Evolutionary conservation across 176 grass and related monocot genomes (phyloP), one percentile per base, ranked within the genome.

Genomic region (Oryza brachyantha): DNA sequence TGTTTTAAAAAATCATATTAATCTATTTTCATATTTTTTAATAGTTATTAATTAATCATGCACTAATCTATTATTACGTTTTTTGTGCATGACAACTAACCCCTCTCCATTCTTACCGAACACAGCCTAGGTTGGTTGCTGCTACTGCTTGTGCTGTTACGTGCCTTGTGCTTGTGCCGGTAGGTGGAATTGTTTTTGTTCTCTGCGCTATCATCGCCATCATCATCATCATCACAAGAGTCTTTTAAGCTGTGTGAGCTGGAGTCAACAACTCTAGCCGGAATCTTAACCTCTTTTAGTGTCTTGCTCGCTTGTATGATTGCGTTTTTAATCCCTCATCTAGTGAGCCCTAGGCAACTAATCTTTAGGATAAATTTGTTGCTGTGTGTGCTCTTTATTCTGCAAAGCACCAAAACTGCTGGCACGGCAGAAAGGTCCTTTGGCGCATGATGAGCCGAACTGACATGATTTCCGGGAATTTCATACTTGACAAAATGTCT

Each of bases 251-350:
- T 0, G 21, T 25, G 7, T 64, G 52, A 84, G 75, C 48, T 88
- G 81, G 74, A 61, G 40, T 68, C 74, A 79, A 74, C 64, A 3
- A 57, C 61, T 79, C 43, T 43, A 72, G 13, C 61, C 57, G 68
- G 69, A 88, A 74, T 79, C 67, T 80, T 26, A 75, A 62, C 25
- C 48, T 40, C 75, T 68, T 73, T 60, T 29, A 63, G 66, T 69
- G 55, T 63, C 66, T 25, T 57, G 22, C 81, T 79, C 32, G 39
- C 3, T 12, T 75, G 50, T 14, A 67, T 74, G 32, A 42, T 66
- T 74, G 62, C 13, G 25, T 66, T 40, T 59, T 61, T 66, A 59
- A 73, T 77, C 8, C n/a, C n/a, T 60, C 29, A 61, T 77, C 42
- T 50, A 67, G 13, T 16, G 35, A 68, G 24, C 61, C 24, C 19